phyloP scores from a whole-genome alignment of 768 basidiomycete genomes.

The Mycena polygramma region DNA sequence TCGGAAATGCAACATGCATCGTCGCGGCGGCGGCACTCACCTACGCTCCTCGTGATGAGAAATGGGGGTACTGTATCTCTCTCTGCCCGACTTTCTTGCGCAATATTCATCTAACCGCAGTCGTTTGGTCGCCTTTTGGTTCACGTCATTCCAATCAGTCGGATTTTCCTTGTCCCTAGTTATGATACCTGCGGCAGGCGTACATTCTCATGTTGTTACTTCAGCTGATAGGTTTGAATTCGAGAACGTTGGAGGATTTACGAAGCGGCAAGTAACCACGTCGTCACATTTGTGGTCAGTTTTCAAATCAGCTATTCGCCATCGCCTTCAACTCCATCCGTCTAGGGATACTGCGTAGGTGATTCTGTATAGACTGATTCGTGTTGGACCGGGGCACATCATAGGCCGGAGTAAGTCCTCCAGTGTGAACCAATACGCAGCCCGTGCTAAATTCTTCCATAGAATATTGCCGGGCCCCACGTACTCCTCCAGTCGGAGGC shows the following conservation, averaged over 20 bases:
- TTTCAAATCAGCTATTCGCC: neutral
- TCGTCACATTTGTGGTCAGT: slow-evolving; percentile 45
- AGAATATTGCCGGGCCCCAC: slow-evolving; percentile 38
- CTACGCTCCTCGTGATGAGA: slow-evolving; percentile 36
- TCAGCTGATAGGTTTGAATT: neutral
- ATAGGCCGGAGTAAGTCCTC: slow-evolving; percentile 19
- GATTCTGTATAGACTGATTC: neutral
- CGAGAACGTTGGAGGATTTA: slow-evolving; percentile 44
- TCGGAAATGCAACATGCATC: slow-evolving; percentile 29
- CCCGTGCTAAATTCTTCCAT: neutral
- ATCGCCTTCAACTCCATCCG: too few species aligned
- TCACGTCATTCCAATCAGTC: too few species aligned
- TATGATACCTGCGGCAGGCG: slow-evolving; percentile 44
- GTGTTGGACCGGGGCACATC: too few species aligned
- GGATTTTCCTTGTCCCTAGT: too few species aligned
- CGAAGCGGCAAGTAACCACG: slow-evolving; percentile 47
- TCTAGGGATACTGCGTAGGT: slow-evolving; percentile 32
- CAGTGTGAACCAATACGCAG: neutral
- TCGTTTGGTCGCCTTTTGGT: slow-evolving; percentile 38
- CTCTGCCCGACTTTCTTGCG: neutral
- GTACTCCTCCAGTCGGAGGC: slow-evolving; percentile 27
- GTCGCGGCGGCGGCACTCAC: slow-evolving; percentile 35
- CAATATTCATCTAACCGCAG: neutral
- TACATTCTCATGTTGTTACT: neutral
- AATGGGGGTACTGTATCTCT: slow-evolving; percentile 30